Percentiles rank a stretch among this genome's conserved stretches.
phyloP scores from a whole-genome alignment of 179 eudicot genomes.

The Beta lomatogona region DNA sequence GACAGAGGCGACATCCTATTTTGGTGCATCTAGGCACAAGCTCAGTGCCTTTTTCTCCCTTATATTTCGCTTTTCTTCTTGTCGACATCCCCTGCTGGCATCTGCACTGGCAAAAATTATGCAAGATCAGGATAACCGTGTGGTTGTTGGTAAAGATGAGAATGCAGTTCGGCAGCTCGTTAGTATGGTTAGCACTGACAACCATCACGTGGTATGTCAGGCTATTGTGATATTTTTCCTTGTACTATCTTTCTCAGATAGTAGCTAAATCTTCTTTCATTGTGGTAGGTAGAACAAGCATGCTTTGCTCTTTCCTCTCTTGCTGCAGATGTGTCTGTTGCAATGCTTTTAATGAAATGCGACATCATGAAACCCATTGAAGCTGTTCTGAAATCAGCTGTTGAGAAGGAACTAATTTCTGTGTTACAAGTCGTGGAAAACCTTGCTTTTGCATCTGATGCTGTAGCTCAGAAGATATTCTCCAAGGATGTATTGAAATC shows the following conservation, averaged over 20 bases:
- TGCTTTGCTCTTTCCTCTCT: constrained; percentile 94
- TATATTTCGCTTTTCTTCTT: constrained; percentile 95
- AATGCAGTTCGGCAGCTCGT: constrained; percentile 98
- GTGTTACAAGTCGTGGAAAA: constrained; percentile 82
- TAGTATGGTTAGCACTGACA: constrained; percentile 97
- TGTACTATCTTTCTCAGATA: background rate
- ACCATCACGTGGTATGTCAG: constrained; percentile 86
- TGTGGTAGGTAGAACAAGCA: constrained; percentile 93
- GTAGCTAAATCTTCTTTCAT: constrained; percentile 25
- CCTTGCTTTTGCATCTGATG: constrained; percentile 88
- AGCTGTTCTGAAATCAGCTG: constrained; percentile 66
- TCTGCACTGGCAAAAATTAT: constrained; percentile 97
- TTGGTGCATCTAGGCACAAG: constrained; percentile 88
- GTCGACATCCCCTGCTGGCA: constrained; percentile 96
- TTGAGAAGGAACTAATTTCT: constrained; percentile 74
- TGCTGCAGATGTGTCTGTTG: constrained; percentile 82
- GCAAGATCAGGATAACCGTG: constrained; percentile 82
- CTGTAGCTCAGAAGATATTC: constrained; percentile 83
- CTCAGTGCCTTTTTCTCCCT: constrained; percentile 96
- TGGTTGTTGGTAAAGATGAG: constrained; percentile 92
- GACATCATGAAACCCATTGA: constrained; percentile 95
- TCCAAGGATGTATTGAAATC: constrained; percentile 88
- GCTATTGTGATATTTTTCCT: constrained; percentile 10
- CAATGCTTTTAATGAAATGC: constrained; percentile 83
- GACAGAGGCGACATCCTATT: constrained; percentile 89